phyloP scores from a whole-genome alignment of 495 filamentous ascomycete genomes.

The Penicillium alfredii region DNA sequence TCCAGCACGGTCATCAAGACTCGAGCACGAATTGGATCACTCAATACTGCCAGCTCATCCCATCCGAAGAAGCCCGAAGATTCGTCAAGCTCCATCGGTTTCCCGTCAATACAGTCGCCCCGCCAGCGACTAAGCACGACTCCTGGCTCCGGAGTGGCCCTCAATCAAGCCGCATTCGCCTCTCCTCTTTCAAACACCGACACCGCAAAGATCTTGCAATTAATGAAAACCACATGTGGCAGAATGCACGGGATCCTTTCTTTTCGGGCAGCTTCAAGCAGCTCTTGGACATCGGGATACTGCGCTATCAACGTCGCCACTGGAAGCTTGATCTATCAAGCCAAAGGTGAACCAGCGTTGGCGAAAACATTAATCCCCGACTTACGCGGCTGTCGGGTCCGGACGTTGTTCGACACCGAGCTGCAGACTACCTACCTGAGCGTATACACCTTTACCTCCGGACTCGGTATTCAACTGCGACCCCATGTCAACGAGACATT shows the following conservation, averaged over 20 bases:
- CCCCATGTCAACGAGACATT: constrained; percentile 70
- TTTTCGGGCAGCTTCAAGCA: constrained; percentile 50
- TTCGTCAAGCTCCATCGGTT: constrained; percentile 41
- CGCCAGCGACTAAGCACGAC: constrained; percentile 44
- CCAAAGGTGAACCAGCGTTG: constrained; percentile 50
- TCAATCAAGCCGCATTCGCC: constrained; percentile 41
- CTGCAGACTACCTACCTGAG: constrained; percentile 69
- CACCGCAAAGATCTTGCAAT: constrained; percentile 45
- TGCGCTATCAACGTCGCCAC: constrained; percentile 53
- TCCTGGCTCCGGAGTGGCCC: constrained; percentile 23
- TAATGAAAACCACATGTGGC: constrained; percentile 55
- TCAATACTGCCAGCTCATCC: constrained; percentile 35
- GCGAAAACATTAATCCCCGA: constrained; percentile 67
- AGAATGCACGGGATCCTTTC: constrained; percentile 51
- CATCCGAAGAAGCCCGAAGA: constrained; percentile 23
- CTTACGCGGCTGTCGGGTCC: constrained; percentile 79
- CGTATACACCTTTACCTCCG: constrained; percentile 64
- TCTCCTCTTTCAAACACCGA: constrained; percentile 49
- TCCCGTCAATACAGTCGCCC: constrained; percentile 46
- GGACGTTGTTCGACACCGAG: constrained; percentile 57
- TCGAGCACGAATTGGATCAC: constrained; percentile 41
- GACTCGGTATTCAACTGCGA: constrained; percentile 64
- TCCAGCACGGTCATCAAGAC: constrained; percentile 32
- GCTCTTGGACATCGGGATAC: constrained; percentile 51
- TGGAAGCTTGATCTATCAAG: constrained; percentile 51